Evolutionary conservation across 2,329 filamentous ascomycete genomes (phyloP).

Genomic region (Hypoxylon rubiginosum): DNA sequence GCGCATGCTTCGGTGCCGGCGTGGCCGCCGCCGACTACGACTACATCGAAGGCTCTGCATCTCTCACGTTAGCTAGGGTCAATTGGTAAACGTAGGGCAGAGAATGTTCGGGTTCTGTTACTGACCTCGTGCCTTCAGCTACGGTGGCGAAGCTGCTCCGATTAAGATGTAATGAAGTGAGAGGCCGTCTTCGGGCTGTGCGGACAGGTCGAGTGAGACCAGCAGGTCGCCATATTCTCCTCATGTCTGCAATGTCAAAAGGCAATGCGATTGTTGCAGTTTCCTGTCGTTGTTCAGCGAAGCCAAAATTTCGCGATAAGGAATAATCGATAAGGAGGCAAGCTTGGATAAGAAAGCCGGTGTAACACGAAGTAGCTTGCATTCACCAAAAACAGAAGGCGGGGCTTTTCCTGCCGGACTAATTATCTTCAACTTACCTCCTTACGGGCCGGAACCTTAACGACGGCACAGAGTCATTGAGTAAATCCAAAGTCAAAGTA

Average conservation of each 20-base stretch:
- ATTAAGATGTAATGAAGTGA: slow-evolving; percentile 22
- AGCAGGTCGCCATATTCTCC: slow-evolving; percentile 50
- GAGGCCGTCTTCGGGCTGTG: slow-evolving; percentile 35
- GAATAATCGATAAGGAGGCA: slow-evolving; percentile 32
- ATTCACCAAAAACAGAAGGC: slow-evolving; percentile 12
- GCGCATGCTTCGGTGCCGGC: slow-evolving; percentile 94
- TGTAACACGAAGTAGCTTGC: slow-evolving; percentile 6
- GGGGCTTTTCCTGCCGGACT: slow-evolving; percentile 21
- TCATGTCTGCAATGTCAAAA: slow-evolving; percentile 45
- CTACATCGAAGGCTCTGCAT: slow-evolving; percentile 82
- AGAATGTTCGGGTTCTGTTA: not conserved
- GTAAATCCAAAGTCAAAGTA: too few relatives aligned
- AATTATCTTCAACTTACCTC: slow-evolving; percentile 23
- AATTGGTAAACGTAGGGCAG: not conserved
- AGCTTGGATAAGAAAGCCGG: slow-evolving; percentile 25
- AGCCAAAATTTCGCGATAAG: slow-evolving; percentile 41
- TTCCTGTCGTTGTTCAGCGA: slow-evolving; percentile 8
- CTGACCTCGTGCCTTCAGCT: slow-evolving; percentile 52
- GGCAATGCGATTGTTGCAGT: slow-evolving; percentile 3
- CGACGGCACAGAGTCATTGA: too few relatives aligned
- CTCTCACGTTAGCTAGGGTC: not conserved
- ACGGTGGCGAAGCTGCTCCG: slow-evolving; percentile 51
- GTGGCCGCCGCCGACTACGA: slow-evolving; percentile 96
- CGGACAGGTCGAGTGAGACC: slow-evolving; percentile 46
- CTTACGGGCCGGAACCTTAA: too few relatives aligned